Evolutionary conservation across 768 basidiomycete species (phyloP), one percentile per base, ranked within the genome.

Genomic region (Mycena olivaceomarginata): DNA sequence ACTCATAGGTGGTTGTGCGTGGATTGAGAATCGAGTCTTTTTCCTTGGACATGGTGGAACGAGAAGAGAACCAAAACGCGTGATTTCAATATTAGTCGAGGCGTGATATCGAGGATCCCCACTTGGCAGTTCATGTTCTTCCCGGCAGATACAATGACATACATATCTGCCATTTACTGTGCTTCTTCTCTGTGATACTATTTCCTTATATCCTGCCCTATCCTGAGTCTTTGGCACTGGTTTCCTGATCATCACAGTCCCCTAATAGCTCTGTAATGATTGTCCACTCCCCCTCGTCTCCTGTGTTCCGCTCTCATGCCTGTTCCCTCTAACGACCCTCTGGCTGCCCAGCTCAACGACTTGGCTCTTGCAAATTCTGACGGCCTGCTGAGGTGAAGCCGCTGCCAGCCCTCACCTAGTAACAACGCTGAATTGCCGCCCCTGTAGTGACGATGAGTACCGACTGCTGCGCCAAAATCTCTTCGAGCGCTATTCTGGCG

Each of bases 1-100:
- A 98, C 82, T 98, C 97, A 85, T 94, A 97, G 57, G 87, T 83
- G 0, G 88, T 92, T 45, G 96, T 94, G 67, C 89, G 90, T 0
- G 95, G 96, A 79, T 96, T 96, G 81, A 94, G 86, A 53, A 79
- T 76, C 40, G 74, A 16, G 45, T 78, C 63, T 20, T 70, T 40
- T 60, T 64, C 41, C 2, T 67, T 70, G 22, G 76, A 71, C 75
- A 77, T 77, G 57, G 22, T 20, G 51, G 67, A n/a, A 16, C 6
- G 6, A 25, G 63, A 45, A 65, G 13, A 22, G n/a, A 39, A 53
- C 40, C 20, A 45, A 51, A 51, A 65, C 22, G 63, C 43, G 63
- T 65, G 63, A 65, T 65, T 25, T 25, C 12, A 2, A 5, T 18
- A 11, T 10, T n/a, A n/a, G 31, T 9, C n/a, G 41, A 10, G 25